Evolutionary conservation across 1,139 yeast species (phyloP).

Genomic region (Lodderomyces orthopsilosis): DNA sequence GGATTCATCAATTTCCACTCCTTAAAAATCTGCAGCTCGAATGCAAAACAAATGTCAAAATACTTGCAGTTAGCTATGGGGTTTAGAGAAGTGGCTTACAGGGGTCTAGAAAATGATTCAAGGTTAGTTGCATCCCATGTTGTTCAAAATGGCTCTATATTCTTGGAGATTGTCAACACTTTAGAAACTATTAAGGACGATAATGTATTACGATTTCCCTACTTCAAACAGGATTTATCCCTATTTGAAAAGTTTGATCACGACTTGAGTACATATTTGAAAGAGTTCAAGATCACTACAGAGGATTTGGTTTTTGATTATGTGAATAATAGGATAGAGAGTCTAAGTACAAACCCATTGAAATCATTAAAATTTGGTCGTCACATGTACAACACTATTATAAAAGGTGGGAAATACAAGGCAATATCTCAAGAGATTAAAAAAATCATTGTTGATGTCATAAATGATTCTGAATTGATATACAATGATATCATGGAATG

Average conservation of each 20-base stretch:
- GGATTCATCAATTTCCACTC: constrained; percentile 35
- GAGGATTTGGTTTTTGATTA: constrained; percentile 20
- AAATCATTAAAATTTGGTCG: constrained; percentile 9
- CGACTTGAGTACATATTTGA: constrained; percentile 10
- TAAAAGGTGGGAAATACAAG: constrained; percentile 16
- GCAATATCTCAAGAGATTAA: constrained; percentile 14
- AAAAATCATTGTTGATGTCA: constrained; percentile 15
- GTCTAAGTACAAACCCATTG: constrained; percentile 10
- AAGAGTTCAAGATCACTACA: constrained; percentile 17
- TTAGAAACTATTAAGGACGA: constrained; percentile 19
- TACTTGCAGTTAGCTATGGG: constrained; percentile 59
- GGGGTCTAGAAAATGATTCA: constrained; percentile 68
- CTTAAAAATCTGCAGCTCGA: constrained; percentile 41
- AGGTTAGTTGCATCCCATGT: constrained; percentile 58
- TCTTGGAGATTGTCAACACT: constrained; percentile 45
- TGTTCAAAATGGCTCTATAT: constrained; percentile 53
- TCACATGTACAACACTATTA: constrained; percentile 16
- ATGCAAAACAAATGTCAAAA: constrained; percentile 63
- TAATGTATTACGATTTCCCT: constrained; percentile 16
- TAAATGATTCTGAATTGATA: constrained; percentile 20
- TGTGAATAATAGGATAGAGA: constrained; percentile 17
- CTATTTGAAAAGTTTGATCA: not conserved
- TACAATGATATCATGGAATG: constrained; percentile 26
- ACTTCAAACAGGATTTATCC: constrained; percentile 15
- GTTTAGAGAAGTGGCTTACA: constrained; percentile 58